These are phyloP conservation scores for Ceratocystis cubensis DNA, from an alignment of 2,329 filamentous ascomycete genomes.

Conservation along the genomic window DNA sequence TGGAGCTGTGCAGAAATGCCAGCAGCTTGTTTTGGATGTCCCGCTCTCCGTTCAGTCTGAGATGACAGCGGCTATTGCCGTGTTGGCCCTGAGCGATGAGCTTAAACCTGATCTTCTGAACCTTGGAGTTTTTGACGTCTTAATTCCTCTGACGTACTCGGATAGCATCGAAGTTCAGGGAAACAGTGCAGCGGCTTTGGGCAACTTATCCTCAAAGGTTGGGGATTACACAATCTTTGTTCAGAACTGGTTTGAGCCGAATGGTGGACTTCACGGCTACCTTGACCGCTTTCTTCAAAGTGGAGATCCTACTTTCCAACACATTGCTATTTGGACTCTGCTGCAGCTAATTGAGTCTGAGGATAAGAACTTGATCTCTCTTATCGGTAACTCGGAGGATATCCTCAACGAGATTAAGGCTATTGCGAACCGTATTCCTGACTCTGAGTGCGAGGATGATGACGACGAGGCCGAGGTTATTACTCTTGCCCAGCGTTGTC, in stretches of 20 bases:
- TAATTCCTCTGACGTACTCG: conserved; percentile 90
- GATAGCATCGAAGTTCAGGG: conserved; percentile 96
- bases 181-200: conserved; percentile 89
- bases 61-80: conserved; percentile 98
- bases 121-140: conserved; percentile 86
- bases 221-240: conserved; percentile 95
- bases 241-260: conserved; percentile 82
- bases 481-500: conserved; percentile 74
- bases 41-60: conserved; percentile 92
- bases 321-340: conserved; percentile 97
- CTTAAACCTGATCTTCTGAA: conserved; percentile 83
- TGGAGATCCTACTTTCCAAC: conserved; percentile 93
- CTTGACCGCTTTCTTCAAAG: conserved; percentile 84
- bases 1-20: conserved; percentile 96
- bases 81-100: conserved; percentile 88
- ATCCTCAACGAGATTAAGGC: conserved; percentile 83
- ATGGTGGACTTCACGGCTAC: conserved; percentile 91
- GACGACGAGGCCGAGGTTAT: conserved; percentile 91
- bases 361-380: conserved; percentile 73
- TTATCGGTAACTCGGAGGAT: conserved; percentile 81
- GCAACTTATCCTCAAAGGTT: conserved; percentile 94
- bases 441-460: conserved; percentile 55
- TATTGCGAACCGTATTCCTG: conserved; percentile 76
- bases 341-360: conserved; percentile 92
- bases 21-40: conserved; percentile 85